phyloP scores from a whole-genome alignment of 2,329 filamentous ascomycete genomes.

The Fusarium nematophilum region DNA sequence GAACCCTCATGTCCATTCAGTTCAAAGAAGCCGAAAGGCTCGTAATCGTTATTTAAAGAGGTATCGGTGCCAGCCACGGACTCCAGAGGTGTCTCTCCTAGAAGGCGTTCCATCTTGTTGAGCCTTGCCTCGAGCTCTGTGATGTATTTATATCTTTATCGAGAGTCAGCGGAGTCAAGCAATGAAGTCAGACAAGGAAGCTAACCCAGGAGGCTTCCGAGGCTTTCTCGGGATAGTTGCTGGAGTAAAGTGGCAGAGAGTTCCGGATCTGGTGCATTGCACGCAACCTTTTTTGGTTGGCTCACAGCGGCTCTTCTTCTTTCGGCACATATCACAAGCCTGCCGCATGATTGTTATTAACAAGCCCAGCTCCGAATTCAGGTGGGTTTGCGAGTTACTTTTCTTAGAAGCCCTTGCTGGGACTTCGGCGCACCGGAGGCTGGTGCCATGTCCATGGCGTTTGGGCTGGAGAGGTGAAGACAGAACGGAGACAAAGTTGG shows the following conservation, averaged over 20 bases:
- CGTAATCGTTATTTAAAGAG: neutral
- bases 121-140: slow-evolving; percentile 33
- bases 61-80: neutral
- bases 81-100: neutral
- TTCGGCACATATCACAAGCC: slow-evolving; percentile 45
- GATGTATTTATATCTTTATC: slow-evolving; percentile 33
- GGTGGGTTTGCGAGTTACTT: too few relatives aligned
- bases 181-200: slow-evolving; percentile 5
- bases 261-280: slow-evolving; percentile 42
- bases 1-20: too few relatives aligned
- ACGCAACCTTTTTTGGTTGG: slow-evolving; percentile 37
- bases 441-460: too few relatives aligned
- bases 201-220: slow-evolving; percentile 36
- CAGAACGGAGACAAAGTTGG: too few relatives aligned
- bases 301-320: slow-evolving; percentile 47
- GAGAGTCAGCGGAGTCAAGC: neutral
- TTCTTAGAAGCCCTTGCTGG: too few relatives aligned
- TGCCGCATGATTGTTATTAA: too few relatives aligned
- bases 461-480: too few relatives aligned
- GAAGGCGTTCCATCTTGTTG: slow-evolving; percentile 18
- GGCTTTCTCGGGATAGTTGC: slow-evolving; percentile 38
- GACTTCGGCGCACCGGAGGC: too few relatives aligned
- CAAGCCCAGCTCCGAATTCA: too few relatives aligned
- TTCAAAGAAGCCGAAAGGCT: neutral
- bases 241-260: slow-evolving; percentile 45